phyloP scores from a whole-genome alignment of 2,329 filamentous ascomycete species.

The Beauveria brongniartii region DNA sequence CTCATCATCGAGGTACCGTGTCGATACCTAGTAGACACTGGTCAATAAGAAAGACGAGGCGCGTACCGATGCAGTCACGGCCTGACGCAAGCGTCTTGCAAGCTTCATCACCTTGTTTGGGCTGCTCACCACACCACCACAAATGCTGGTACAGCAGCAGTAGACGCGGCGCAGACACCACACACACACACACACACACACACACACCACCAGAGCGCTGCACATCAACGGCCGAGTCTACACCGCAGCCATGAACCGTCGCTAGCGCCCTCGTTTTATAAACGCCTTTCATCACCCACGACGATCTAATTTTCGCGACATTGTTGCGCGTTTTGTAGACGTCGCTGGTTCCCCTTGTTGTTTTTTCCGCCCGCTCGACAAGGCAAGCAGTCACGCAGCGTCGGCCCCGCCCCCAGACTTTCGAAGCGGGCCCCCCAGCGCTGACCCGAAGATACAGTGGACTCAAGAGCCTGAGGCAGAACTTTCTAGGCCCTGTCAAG shows the following conservation, averaged over 20 bases:
- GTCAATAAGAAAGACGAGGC: not conserved
- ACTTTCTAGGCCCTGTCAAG: no score
- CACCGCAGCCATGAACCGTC: not conserved
- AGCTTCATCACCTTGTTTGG: not conserved
- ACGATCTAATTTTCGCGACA: not conserved
- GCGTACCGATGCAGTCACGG: not conserved
- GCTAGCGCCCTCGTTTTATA: not conserved
- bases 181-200: not conserved
- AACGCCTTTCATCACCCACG: not conserved
- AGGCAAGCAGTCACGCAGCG: not conserved
- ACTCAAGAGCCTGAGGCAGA: no score
- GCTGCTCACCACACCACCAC: not conserved
- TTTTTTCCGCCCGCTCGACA: not conserved
- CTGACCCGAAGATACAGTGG: not conserved
- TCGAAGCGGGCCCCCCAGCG: not conserved
- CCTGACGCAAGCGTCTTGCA: slow-evolving; percentile 1
- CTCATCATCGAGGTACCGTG: not conserved
- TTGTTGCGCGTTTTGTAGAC: not conserved
- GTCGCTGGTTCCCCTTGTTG: no score
- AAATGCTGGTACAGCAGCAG: not conserved
- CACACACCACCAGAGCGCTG: no score
- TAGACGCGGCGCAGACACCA: not conserved
- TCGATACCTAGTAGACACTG: not conserved
- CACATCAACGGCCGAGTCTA: no score
- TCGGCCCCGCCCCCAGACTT: slow-evolving; percentile 5